These are phyloP conservation scores for Globisporangium solare DNA, from an alignment of 352 stramenopile species.

Conservation along the genomic window DNA sequence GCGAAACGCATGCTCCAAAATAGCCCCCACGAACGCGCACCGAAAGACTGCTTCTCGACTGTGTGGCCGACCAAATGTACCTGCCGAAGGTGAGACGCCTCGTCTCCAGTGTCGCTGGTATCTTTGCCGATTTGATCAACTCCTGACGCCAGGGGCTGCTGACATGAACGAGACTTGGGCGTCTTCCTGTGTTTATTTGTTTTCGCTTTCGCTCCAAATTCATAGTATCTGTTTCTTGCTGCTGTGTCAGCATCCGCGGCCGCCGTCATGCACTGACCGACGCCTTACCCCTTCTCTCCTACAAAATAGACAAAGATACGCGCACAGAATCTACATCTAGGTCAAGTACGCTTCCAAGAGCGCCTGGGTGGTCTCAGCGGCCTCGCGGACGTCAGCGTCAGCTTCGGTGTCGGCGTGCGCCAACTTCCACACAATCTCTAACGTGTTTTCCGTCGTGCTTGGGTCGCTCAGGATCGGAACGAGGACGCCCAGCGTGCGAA, in stretches of 20 bases:
- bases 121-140: no score
- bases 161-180: no score
- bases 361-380: constrained; percentile 47
- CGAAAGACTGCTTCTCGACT: no score
- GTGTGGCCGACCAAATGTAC: no score
- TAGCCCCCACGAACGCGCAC: no score
- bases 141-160: no score
- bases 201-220: no score
- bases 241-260: neutral
- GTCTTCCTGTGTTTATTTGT: no score
- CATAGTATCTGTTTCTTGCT: no score
- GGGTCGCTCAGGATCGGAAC: constrained; percentile 68
- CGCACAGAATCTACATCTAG: constrained; percentile 14
- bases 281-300: constrained; percentile 2
- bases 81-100: no score
- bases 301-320: constrained; percentile 15
- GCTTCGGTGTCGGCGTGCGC: constrained; percentile 51
- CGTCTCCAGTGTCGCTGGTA: no score
- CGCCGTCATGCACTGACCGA: constrained; percentile 7
- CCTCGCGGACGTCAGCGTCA: constrained; percentile 75
- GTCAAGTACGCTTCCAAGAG: constrained; percentile 46
- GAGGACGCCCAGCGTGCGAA: constrained; percentile 62
- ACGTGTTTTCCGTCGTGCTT: constrained; percentile 52
- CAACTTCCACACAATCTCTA: constrained; percentile 75
- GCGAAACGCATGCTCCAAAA: no score